A percentile compares a stretch with the other conserved stretches of the same genome.
These are phyloP conservation scores for Ophiosphaerella herpotricha DNA, from an alignment of 2,329 filamentous ascomycete genomes.

Conservation along the genomic window DNA sequence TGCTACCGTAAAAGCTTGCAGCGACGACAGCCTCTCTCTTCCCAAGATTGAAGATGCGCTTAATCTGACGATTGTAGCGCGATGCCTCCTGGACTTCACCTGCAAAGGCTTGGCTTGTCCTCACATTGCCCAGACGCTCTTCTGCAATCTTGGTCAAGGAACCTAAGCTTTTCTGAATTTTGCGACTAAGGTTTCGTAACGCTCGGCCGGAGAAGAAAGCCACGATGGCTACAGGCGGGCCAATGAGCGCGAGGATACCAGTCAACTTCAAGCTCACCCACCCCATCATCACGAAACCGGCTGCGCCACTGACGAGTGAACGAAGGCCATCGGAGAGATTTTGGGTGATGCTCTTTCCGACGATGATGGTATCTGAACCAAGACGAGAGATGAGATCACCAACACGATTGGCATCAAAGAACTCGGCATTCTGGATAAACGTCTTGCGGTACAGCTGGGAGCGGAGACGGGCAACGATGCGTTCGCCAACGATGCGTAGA, in stretches of 20 bases:
- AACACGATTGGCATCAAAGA: constrained; percentile 97
- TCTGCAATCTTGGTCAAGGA: constrained; percentile 96
- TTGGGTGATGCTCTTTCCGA: constrained; percentile 97
- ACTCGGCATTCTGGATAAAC: constrained; percentile 96
- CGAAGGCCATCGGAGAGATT: constrained; percentile 96
- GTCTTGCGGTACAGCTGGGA: constrained; percentile 90
- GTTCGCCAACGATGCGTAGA: constrained; percentile 89
- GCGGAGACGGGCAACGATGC: constrained; percentile 87
- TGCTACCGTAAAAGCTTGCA: constrained; percentile 85
- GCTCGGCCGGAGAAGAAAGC: constrained; percentile 90
- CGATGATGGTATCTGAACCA: constrained; percentile 94
- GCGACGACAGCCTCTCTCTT: constrained; percentile 85
- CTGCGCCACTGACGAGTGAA: constrained; percentile 84
- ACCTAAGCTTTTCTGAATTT: constrained; percentile 92
- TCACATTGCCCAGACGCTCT: constrained; percentile 94
- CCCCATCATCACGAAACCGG: constrained; percentile 92
- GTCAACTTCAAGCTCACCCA: constrained; percentile 92
- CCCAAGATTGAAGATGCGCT: constrained; percentile 88
- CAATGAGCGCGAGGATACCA: constrained; percentile 81
- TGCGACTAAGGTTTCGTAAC: constrained; percentile 85
- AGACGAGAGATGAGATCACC: constrained; percentile 95
- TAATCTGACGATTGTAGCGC: constrained; percentile 90
- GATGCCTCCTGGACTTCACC: constrained; percentile 88
- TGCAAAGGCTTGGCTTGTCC: constrained; percentile 94
- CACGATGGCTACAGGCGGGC: constrained; percentile 86